Base-by-base conservation (phyloP, 2,329 filamentous ascomycete genomes). In the Ilyonectria destructans region DNA sequence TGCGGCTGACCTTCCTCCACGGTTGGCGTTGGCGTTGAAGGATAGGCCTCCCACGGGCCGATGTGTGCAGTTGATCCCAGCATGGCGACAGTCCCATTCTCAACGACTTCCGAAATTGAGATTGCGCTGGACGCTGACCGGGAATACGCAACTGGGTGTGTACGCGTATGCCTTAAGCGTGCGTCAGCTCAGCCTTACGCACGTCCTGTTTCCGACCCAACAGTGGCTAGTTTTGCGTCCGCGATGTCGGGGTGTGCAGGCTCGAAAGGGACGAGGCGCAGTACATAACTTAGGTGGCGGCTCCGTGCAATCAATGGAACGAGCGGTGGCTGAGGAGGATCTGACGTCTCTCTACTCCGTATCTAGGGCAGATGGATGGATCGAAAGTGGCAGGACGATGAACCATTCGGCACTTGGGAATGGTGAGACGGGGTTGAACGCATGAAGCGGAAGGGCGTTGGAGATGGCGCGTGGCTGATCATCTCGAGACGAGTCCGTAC, bases 121-220 rank as follows among this genome's bases (percentile, higher is more conserved):
- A 45, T 60, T 60, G 33, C 56, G 51, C 51, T 12, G 51, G 29
- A 7, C n/a, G 33, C n/a, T n/a, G 8, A 23, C 31, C 31, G 43
- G 33, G 62, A 52, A 52, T 52, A 66, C 63, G 63, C 52, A 66
- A 62, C 52, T 23, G 45, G 21, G 29, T 59, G 57, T 56, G 65
- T 68, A 68, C 51, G 49, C 65, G 43, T 48, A 58, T 48, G 26
- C 29, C 10, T 45, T n/a, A 29, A 33, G 49, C 29, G 45, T 57
- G 60, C 65, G 65, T 68, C 55, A 68, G 60, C 56, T 65, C 56
- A 65, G 56, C 61, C 65, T 68, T 56, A 60, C 35, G 52, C 63
- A 58, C 51, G 58, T 58, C 55, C 45, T 40, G 29, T 45, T 37
- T 51, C 43, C 40, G 48, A 29, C 6, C n/a, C 13, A 2, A 23